These are phyloP conservation scores for Fusarium graminum DNA, from an alignment of 2,329 filamentous ascomycete species.

Conservation along the genomic window DNA sequence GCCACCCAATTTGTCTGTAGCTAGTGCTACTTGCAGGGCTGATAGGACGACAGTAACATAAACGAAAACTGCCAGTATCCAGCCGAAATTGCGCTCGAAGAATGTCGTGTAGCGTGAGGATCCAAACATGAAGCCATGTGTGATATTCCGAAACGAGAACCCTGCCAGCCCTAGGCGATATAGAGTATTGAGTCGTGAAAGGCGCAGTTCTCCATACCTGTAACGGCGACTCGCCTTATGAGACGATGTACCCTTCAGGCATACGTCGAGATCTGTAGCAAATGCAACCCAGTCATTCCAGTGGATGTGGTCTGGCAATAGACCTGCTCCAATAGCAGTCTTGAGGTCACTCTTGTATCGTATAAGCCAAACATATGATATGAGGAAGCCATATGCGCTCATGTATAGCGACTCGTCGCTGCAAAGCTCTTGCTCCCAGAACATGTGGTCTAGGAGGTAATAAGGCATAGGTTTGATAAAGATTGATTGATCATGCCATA, in stretches of 20 bases:
- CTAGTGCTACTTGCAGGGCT: background rate
- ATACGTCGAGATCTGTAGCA: background rate
- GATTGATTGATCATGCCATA: background rate
- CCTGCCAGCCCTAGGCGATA: slow-evolving; percentile 12
- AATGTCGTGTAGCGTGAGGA: background rate
- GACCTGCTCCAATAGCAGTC: background rate
- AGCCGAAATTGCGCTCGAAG: slow-evolving; percentile 1
- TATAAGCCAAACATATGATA: background rate
- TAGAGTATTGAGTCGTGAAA: slow-evolving; percentile 27
- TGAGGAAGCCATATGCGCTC: background rate
- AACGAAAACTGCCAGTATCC: background rate
- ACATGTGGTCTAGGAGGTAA: background rate
- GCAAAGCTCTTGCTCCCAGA: background rate
- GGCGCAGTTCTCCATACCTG: slow-evolving; percentile 25
- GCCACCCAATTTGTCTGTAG: background rate
- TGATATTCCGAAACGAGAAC: background rate
- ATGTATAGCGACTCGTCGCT: background rate
- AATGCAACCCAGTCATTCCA: slow-evolving; percentile 18
- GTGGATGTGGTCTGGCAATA: background rate
- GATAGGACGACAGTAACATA: background rate
- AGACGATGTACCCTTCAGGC: background rate
- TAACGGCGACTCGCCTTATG: slow-evolving; percentile 7
- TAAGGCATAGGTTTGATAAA: background rate
- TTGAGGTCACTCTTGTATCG: background rate
- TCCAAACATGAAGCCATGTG: background rate